A percentile compares a stretch with the other conserved stretches of the same genome.
Conservation (phyloP, 192 early-diverging fungal genomes). For the Linderina pennispora region DNA sequence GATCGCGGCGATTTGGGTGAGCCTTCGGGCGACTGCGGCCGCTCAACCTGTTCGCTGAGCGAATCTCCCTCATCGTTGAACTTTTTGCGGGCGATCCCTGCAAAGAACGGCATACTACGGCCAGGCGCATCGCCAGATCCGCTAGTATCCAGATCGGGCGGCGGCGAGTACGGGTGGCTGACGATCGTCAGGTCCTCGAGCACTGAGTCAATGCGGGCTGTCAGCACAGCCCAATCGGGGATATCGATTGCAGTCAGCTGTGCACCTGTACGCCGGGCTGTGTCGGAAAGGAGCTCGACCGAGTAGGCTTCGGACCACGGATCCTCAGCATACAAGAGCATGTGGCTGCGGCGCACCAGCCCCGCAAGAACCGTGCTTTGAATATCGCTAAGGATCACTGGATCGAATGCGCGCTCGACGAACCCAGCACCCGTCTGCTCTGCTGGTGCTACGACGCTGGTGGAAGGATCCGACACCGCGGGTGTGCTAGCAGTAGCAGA, state of each 20-base stretch:
- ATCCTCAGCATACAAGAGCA: constrained; percentile 38
- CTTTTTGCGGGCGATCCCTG: constrained; percentile 23
- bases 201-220: constrained; percentile 35
- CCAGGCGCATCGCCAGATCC: constrained; percentile 6
- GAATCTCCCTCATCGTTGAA: constrained; percentile 14
- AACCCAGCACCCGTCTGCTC: neutral
- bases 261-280: constrained; percentile 14
- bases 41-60: constrained; percentile 10
- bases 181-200: constrained; percentile 45
- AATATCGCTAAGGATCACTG: constrained; percentile 17
- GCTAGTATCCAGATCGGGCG: constrained; percentile 24
- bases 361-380: constrained; percentile 22
- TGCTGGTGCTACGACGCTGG: neutral
- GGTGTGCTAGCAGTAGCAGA: no score
- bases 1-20: no score
- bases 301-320: constrained; percentile 46
- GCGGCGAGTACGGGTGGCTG: constrained; percentile 40
- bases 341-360: constrained; percentile 33
- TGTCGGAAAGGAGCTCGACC: constrained; percentile 13
- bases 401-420: constrained; percentile 15
- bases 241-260: constrained; percentile 28
- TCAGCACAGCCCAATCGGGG: constrained; percentile 34
- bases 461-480: no score
- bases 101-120: constrained; percentile 38
- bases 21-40: neutral